A percentile compares a stretch with the other conserved stretches of the same genome.
phyloP scores from a whole-genome alignment of 805 yeast species.

The Metahyphopichia silvanorum region DNA sequence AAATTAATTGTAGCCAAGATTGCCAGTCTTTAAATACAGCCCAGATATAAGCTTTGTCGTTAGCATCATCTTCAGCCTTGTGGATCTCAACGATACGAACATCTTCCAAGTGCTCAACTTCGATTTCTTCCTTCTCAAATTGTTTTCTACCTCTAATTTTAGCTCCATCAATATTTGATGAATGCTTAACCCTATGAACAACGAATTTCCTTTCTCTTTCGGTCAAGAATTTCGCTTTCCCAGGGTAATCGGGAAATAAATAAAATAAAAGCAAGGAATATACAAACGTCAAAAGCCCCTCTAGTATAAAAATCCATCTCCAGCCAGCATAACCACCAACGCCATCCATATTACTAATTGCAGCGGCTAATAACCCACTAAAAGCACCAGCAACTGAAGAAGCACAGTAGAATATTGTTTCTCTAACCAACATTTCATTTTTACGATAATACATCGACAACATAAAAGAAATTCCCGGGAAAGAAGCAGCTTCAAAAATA shows the following conservation, averaged over 20 bases:
- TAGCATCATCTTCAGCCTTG: neutral
- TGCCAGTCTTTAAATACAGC: conserved; percentile 26
- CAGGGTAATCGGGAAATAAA: neutral
- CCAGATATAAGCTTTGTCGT: conserved; percentile 8
- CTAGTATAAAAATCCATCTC: conserved; percentile 32
- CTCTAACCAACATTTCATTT: conserved; percentile 33
- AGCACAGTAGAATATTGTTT: conserved; percentile 34
- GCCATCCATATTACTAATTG: conserved; percentile 34
- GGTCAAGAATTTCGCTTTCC: neutral
- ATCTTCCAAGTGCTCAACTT: neutral
- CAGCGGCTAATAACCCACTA: conserved; percentile 37
- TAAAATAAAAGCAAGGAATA: neutral
- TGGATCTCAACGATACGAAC: neutral
- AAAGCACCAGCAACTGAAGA: conserved; percentile 35
- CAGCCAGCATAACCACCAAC: conserved; percentile 35
- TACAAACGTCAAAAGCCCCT: conserved; percentile 13
- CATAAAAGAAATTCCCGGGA: conserved; percentile 39
- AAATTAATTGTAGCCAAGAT: conserved; percentile 20
- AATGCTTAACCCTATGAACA: neutral
- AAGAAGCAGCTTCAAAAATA: conserved; percentile 44
- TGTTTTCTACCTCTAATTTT: neutral
- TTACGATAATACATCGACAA: conserved; percentile 38
- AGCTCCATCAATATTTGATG: neutral
- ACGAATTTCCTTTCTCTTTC: conserved; percentile 1
- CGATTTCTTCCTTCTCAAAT: neutral